Conservation (phyloP, 345 rosid genomes). For the Cardamine chenopodiifolia region DNA sequence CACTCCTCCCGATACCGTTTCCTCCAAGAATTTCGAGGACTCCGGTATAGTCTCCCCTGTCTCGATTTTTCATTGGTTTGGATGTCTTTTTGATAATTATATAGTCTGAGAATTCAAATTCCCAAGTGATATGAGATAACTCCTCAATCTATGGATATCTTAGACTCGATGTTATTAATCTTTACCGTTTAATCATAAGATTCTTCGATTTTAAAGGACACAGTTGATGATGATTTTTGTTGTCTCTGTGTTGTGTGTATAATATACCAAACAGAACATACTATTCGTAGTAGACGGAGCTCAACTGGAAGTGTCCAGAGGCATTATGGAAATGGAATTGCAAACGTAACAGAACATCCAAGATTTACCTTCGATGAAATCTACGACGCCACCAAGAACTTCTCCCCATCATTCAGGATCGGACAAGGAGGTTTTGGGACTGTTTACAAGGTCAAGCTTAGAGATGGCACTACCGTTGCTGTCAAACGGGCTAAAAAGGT, state of each 20-base stretch:
- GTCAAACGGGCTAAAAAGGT: conserved; percentile 94
- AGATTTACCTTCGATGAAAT: conserved; percentile 69
- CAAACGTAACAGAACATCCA: conserved; percentile 49
- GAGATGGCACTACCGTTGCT: conserved; percentile 76
- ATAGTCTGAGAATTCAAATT: not conserved
- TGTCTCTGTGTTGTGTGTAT: not conserved
- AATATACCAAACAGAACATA: conserved; percentile 37
- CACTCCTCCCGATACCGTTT: conserved; percentile 61
- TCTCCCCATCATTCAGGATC: conserved; percentile 77
- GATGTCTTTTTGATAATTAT: not conserved
- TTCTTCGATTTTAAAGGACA: not conserved
- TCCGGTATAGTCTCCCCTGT: conserved; percentile 30
- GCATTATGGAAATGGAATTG: conserved; percentile 35
- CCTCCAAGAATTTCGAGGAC: conserved; percentile 39
- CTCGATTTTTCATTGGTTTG: not conserved
- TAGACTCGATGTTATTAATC: not conserved
- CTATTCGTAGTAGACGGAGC: conserved; percentile 51
- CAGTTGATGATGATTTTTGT: not conserved
- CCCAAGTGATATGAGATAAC: not conserved
- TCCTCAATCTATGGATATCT: not conserved
- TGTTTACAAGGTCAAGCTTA: conserved; percentile 79
- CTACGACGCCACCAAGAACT: conserved; percentile 67
- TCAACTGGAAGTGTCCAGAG: conserved; percentile 47
- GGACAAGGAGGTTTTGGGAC: conserved; percentile 92
- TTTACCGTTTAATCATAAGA: not conserved